Evolutionary conservation across 805 yeast species (phyloP).

Genomic region (Hagleromyces aurorensis): DNA sequence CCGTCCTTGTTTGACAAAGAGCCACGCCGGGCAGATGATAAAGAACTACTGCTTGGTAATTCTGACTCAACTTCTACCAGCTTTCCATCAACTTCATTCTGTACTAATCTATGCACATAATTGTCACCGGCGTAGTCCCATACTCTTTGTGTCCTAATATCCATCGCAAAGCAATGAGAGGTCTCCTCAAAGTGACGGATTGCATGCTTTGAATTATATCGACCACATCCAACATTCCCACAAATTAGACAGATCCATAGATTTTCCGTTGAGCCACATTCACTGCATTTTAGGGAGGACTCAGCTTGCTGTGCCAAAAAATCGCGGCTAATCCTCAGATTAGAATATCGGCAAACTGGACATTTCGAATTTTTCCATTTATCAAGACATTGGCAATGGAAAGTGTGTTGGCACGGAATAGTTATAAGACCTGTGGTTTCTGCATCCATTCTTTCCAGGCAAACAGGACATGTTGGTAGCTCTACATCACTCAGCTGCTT

Average conservation of each 20-base stretch:
- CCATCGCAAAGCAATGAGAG: slow-evolving; percentile 89
- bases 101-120: slow-evolving; percentile 78
- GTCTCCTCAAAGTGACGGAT: slow-evolving; percentile 70
- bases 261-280: slow-evolving; percentile 53
- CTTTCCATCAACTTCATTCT: slow-evolving; percentile 84
- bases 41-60: no score
- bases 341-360: slow-evolving; percentile 83
- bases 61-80: slow-evolving; percentile 61
- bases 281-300: slow-evolving; percentile 35
- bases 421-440: slow-evolving; percentile 74
- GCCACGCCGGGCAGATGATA: slow-evolving; percentile 6
- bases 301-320: slow-evolving; percentile 26
- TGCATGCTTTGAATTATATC: slow-evolving; percentile 82
- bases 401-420: slow-evolving; percentile 88
- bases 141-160: slow-evolving; percentile 70
- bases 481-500: slow-evolving; percentile 36
- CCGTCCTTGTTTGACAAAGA: slow-evolving; percentile 11
- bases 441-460: slow-evolving; percentile 81
- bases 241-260: slow-evolving; percentile 87
- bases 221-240: slow-evolving; percentile 87
- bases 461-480: slow-evolving; percentile 88
- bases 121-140: slow-evolving; percentile 94
- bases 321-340: slow-evolving; percentile 26
- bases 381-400: slow-evolving; percentile 80
- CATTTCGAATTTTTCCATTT: slow-evolving; percentile 89